These are phyloP conservation scores for Niveomyces coronatus DNA, from an alignment of 2,329 filamentous ascomycete genomes.

Conservation along the genomic window DNA sequence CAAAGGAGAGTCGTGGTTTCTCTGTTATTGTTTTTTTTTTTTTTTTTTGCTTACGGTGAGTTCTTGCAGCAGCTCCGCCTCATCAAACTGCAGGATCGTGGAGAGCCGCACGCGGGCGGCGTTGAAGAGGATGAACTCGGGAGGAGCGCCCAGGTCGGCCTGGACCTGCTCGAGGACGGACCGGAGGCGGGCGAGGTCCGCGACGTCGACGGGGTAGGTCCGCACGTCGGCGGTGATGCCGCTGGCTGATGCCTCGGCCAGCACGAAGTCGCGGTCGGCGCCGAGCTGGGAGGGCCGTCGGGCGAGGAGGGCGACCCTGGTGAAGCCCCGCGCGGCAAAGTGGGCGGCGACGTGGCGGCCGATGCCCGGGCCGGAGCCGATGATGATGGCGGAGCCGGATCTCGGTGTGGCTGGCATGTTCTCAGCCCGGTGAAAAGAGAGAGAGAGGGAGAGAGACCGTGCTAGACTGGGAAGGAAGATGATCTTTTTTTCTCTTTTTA, in stretches of 20 bases:
- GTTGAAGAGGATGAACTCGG: conserved; percentile 42
- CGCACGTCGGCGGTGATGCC: conserved; percentile 24
- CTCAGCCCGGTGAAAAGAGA: too few relatives aligned
- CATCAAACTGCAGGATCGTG: conserved; percentile 28
- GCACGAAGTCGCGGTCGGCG: conserved; percentile 22
- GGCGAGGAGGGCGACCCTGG: conserved; percentile 37
- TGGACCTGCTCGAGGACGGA: conserved; percentile 30
- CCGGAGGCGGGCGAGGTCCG: conserved; percentile 26
- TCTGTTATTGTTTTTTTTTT: neutral
- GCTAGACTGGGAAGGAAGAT: too few relatives aligned
- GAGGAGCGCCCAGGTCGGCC: conserved; percentile 28
- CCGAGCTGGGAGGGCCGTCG: conserved; percentile 30
- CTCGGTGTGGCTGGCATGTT: neutral
- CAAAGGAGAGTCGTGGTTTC: neutral
- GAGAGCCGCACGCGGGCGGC: conserved; percentile 36
- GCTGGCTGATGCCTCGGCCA: conserved; percentile 17
- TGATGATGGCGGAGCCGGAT: conserved; percentile 48
- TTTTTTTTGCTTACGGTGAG: conserved; percentile 28
- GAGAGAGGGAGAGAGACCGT: too few relatives aligned
- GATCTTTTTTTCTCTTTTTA: too few relatives aligned
- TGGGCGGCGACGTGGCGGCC: conserved; percentile 85
- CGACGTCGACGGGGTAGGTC: conserved; percentile 33
- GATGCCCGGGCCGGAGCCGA: conserved; percentile 83
- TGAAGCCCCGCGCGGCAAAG: conserved; percentile 76
- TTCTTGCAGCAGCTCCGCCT: conserved; percentile 37